A percentile compares a stretch with the other conserved stretches of the same genome.
Conservation (phyloP, 2,329 filamentous ascomycete species). For the Alternaria gansuensis region DNA sequence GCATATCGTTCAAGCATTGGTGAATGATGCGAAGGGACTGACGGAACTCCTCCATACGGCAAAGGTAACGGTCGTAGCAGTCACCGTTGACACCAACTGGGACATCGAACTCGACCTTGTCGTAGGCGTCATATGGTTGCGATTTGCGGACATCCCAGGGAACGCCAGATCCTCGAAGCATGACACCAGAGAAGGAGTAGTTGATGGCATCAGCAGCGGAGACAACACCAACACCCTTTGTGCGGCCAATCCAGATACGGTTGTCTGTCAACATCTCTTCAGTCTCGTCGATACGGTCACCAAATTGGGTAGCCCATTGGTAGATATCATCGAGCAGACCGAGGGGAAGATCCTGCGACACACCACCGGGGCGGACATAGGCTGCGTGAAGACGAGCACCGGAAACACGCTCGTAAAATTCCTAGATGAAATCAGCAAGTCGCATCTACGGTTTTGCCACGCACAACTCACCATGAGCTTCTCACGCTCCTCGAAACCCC, state of each 20-base stretch:
- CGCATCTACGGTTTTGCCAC: background rate
- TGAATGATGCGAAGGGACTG: conserved; percentile 98
- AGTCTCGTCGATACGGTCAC: conserved; percentile 97
- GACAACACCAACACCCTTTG: conserved; percentile 90
- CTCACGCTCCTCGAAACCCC: conserved; percentile 99
- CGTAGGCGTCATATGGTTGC: conserved; percentile 96
- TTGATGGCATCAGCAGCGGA: conserved; percentile 93
- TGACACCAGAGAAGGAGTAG: conserved; percentile 95
- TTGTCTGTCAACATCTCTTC: conserved; percentile 99
- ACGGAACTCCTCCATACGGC: conserved; percentile 99
- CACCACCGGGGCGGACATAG: conserved; percentile 95
- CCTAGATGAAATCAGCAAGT: conserved; percentile 62
- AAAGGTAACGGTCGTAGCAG: conserved; percentile 98
- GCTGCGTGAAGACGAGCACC: conserved; percentile 96
- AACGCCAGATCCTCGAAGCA: conserved; percentile 95
- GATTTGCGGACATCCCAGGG: conserved; percentile 98
- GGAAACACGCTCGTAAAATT: conserved; percentile 99
- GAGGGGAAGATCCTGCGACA: conserved; percentile 92
- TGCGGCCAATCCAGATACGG: conserved; percentile 97
- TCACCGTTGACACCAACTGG: conserved; percentile 96
- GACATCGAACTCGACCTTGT: conserved; percentile 97
- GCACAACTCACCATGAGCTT: conserved; percentile 85
- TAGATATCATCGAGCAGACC: conserved; percentile 98
- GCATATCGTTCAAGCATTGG: conserved; percentile 99
- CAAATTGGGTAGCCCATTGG: conserved; percentile 99